phyloP scores from a whole-genome alignment of 2,329 filamentous ascomycete species.

The Aspergillus cejpii region DNA sequence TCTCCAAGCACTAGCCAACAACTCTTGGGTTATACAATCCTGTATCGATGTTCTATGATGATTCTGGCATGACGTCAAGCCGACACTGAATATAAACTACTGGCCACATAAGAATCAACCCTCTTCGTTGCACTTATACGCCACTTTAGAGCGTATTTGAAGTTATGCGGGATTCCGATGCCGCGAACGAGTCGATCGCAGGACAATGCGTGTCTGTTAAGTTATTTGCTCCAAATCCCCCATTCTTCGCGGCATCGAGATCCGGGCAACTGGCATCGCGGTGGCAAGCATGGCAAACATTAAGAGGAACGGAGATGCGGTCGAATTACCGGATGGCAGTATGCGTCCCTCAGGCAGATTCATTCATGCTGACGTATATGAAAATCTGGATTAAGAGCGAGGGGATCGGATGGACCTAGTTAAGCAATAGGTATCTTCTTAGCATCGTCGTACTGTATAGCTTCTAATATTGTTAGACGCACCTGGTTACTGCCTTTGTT shows the following conservation, averaged over 20 bases:
- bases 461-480: not conserved
- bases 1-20: no score
- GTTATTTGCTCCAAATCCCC: no score
- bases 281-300: not conserved
- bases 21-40: no score
- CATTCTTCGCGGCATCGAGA: not conserved
- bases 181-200: no score
- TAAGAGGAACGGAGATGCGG: not conserved
- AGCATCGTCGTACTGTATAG: no score
- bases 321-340: not conserved
- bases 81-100: not conserved
- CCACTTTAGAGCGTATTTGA: not conserved
- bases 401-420: not conserved
- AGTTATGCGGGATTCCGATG: not conserved
- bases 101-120: not conserved
- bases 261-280: not conserved
- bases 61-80: not conserved
- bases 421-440: not conserved
- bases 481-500: not conserved
- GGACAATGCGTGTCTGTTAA: no score
- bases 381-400: not conserved
- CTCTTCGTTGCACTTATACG: no score
- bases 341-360: not conserved
- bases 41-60: not conserved
- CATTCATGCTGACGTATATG: not conserved